A percentile compares a stretch with the other conserved stretches of the same genome.
Conservation (phyloP, 2,329 filamentous ascomycete species). For the Apiospora sp. region DNA sequence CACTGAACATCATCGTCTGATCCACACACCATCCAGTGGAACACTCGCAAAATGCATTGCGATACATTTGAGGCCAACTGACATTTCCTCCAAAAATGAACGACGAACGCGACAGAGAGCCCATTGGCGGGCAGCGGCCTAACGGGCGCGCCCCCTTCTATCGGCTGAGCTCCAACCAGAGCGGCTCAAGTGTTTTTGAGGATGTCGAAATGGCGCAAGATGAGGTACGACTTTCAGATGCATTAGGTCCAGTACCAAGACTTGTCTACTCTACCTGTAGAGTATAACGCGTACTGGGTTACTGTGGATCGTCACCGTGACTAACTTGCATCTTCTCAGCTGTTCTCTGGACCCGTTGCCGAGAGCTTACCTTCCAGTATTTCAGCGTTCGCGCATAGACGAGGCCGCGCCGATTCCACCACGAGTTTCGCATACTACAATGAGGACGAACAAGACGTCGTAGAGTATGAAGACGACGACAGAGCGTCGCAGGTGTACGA, state of each 20-base stretch:
- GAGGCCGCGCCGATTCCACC: conserved; percentile 81
- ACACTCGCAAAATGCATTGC: conserved; percentile 17
- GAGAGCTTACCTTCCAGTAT: conserved; percentile 96
- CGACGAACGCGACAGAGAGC: conserved; percentile 7
- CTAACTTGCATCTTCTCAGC: conserved; percentile 46
- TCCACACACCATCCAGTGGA: neutral
- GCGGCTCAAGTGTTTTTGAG: conserved; percentile 82
- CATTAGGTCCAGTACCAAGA: neutral
- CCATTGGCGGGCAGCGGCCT: conserved; percentile 10
- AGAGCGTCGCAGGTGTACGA: conserved; percentile 42
- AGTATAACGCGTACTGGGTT: neutral
- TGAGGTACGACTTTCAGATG: conserved; percentile 66
- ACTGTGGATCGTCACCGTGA: neutral
- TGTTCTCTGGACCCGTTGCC: conserved; percentile 91
- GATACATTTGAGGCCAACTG: neutral
- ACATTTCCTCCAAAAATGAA: conserved; percentile 7
- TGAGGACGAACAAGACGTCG: conserved; percentile 68
- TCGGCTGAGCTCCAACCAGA: conserved; percentile 73
- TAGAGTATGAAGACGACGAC: conserved; percentile 50
- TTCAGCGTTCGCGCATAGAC: conserved; percentile 88
- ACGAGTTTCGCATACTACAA: conserved; percentile 92
- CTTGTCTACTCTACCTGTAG: neutral
- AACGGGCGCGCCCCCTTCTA: conserved; percentile 55
- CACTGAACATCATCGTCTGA: neutral
- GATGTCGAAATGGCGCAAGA: conserved; percentile 99